phyloP scores from a whole-genome alignment of 345 rosid genomes.

The Mallotus nudiflorus region DNA sequence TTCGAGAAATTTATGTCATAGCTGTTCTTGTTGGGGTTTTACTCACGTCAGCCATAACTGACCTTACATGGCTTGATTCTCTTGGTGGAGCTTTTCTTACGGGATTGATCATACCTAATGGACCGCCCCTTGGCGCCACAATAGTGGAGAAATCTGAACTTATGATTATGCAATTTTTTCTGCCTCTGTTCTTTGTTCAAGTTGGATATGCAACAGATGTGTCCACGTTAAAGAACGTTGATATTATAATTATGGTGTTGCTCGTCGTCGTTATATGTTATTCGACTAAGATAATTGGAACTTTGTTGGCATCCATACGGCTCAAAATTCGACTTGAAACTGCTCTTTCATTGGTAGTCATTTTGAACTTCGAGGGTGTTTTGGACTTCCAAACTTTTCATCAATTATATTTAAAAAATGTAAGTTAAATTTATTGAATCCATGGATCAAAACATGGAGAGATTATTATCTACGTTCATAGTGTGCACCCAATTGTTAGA shows the following conservation, averaged over 20 bases:
- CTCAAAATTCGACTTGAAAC: constrained; percentile 7
- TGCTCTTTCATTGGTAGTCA: constrained; percentile 21
- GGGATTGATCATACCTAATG: constrained; percentile 32
- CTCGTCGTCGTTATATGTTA: background rate
- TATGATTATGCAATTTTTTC: constrained; percentile 20
- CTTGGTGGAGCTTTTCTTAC: constrained; percentile 14
- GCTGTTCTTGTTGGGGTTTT: constrained; percentile 15
- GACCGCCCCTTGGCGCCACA: constrained; percentile 34
- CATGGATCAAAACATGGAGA: too few species aligned
- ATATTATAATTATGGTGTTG: background rate
- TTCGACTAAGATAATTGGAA: constrained; percentile 18
- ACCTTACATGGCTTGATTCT: constrained; percentile 2
- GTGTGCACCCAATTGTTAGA: too few species aligned
- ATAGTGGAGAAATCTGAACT: constrained; percentile 29
- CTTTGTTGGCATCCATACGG: constrained; percentile 1
- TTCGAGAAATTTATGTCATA: constrained; percentile 3
- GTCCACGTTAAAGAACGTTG: background rate
- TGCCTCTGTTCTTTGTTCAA: constrained; percentile 26
- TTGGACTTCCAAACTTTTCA: constrained; percentile 18
- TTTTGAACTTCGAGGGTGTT: constrained; percentile 26
- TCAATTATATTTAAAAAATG: background rate
- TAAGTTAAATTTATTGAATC: too few species aligned
- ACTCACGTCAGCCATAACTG: background rate
- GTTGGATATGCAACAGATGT: constrained; percentile 15
- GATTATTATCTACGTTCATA: too few species aligned